A percentile compares a stretch with the other conserved stretches of the same genome.
These are phyloP conservation scores for Cyphellophora attinorum DNA, from an alignment of 2,329 filamentous ascomycete genomes.

Conservation along the genomic window DNA sequence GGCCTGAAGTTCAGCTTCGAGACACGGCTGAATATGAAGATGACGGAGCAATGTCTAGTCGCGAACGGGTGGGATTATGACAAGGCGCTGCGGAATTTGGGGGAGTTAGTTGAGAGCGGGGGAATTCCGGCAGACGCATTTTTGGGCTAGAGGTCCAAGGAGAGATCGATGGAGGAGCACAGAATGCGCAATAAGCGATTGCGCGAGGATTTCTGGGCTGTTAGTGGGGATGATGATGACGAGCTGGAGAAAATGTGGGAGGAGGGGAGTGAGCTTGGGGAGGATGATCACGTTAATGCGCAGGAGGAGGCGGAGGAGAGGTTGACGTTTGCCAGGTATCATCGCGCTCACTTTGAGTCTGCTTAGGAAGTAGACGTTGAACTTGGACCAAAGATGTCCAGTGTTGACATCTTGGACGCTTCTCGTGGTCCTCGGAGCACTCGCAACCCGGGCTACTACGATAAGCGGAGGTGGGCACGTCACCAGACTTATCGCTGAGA, in stretches of 20 bases:
- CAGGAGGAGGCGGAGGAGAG: slow-evolving; percentile 62
- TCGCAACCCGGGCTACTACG: too few species aligned
- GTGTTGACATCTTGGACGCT: too few species aligned
- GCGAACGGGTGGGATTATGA: slow-evolving; percentile 74
- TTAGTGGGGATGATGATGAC: slow-evolving; percentile 53
- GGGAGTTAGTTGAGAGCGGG: slow-evolving; percentile 52
- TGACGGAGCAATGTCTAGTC: slow-evolving; percentile 69
- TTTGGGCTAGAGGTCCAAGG: slow-evolving; percentile 1
- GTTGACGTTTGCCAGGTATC: slow-evolving; percentile 23
- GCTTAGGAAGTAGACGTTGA: too few species aligned
- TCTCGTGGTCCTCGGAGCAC: too few species aligned
- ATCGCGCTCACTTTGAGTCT: too few species aligned
- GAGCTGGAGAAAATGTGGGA: slow-evolving; percentile 81
- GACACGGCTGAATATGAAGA: slow-evolving; percentile 72
- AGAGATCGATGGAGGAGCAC: background rate
- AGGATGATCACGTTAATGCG: slow-evolving; percentile 72
- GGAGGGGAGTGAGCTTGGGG: slow-evolving; percentile 74
- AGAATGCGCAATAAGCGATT: slow-evolving; percentile 67
- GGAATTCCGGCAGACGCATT: slow-evolving; percentile 16
- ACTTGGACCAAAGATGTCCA: too few species aligned
- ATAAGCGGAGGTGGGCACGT: too few species aligned
- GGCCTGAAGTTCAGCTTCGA: slow-evolving; percentile 60
- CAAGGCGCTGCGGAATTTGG: slow-evolving; percentile 64
- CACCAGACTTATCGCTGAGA: too few species aligned
- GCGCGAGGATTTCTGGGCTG: slow-evolving; percentile 87